Base-by-base conservation (phyloP, 768 basidiomycete genomes). In the Trametes punicea region DNA sequence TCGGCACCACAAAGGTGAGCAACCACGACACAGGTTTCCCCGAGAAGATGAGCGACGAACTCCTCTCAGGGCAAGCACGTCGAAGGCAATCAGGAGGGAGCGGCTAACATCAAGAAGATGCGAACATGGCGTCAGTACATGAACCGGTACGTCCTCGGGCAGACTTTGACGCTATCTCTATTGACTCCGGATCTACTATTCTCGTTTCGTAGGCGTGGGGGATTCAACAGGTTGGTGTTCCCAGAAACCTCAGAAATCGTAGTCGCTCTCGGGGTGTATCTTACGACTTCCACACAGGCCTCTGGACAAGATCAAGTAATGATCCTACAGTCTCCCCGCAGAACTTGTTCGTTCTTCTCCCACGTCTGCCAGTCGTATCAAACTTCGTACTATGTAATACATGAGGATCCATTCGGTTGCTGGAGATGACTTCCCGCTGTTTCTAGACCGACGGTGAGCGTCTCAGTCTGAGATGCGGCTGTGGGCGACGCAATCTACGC, bases 101-200 rank as follows among this genome's bases (percentile, higher is more conserved):
- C 57, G 33, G 79, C 76, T 31, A 71, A 82, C 51, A 71, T 88
- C 63, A 93, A 90, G 79, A 93, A 92, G 74, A 82, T 81, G 54
- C 77, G 93, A 57, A 95, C 92, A 23, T 96, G 93, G 95, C 79
- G 93, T 61, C 96, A 98, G 72, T 99, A 99, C 71, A 99, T 99
- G 96, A 98, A 98, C 70, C 82, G 93, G 84, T 85, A 64, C 45
- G 78, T 55, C 23, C 40, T 11, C 41, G 30, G 34, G 47, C n/a
- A 25, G 59, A 34, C 7, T 40, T 56, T 36, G 45, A 50, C 25
- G 61, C 54, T 54, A 55, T n/a, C 9, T 44, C 51, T 61, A 46
- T 38, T 60, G 54, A 45, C 20, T 26, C 10, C 27, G 52, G 29
- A 50, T 60, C 30, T 6, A 33, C 52, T 20, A 18, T 29, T 51